Conservation (phyloP, 352 stramenopile genomes). For the Pythium oligandrum region DNA sequence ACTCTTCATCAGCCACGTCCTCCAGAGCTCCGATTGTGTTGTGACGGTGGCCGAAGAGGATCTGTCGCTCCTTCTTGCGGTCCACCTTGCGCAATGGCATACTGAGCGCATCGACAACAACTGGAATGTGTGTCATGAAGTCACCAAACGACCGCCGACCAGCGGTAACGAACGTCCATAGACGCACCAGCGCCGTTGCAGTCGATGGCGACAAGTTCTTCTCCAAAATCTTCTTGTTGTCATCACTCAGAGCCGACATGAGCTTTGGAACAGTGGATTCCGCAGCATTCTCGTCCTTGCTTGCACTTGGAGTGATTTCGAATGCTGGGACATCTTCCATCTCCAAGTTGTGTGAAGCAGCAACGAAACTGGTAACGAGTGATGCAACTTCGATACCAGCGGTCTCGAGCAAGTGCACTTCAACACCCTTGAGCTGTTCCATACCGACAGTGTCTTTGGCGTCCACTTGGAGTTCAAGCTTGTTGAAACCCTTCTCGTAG, state of each 20-base stretch:
- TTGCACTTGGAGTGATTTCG: neutral
- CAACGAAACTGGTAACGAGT: conserved; percentile 63
- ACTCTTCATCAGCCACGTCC: conserved; percentile 11
- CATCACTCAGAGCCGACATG: conserved; percentile 41
- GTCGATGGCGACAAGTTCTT: conserved; percentile 42
- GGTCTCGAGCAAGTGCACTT: conserved; percentile 50
- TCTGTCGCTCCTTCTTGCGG: conserved; percentile 77
- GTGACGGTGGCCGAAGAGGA: conserved; percentile 64
- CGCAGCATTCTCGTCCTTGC: no score
- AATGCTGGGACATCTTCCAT: conserved; percentile 46
- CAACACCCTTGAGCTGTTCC: conserved; percentile 45
- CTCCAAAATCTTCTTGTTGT: conserved; percentile 66
- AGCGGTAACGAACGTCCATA: conserved; percentile 70
- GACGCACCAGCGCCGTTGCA: conserved; percentile 41
- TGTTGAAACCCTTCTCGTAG: conserved; percentile 66
- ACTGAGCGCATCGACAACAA: conserved; percentile 53
- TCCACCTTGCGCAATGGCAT: conserved; percentile 78
- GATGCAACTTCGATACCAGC: conserved; percentile 43
- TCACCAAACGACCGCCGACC: conserved; percentile 52
- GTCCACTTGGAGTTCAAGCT: conserved; percentile 58
- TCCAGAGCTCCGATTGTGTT: conserved; percentile 40
- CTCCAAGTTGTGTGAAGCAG: conserved; percentile 53
- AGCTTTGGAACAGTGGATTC: neutral
- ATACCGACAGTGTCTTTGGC: conserved; percentile 30
- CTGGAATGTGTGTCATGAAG: conserved; percentile 53